Conservation (phyloP, 2,329 filamentous ascomycete genomes). For the Aspergillus sojae region DNA sequence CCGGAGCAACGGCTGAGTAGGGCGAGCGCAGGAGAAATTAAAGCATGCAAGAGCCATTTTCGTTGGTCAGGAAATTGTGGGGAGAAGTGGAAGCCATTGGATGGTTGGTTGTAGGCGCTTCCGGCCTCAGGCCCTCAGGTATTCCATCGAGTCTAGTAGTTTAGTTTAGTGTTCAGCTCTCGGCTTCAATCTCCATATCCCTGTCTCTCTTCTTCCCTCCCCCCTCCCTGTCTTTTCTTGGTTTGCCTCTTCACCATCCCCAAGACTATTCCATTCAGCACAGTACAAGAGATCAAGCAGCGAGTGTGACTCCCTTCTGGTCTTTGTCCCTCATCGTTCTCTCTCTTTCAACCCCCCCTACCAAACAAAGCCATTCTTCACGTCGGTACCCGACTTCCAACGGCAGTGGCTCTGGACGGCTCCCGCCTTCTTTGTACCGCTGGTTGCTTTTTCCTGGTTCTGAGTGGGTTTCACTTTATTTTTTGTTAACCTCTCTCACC, state of each 20-base stretch:
- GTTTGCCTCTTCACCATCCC: neutral
- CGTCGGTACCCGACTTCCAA: neutral
- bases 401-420: slow-evolving; percentile 9
- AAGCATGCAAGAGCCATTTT: neutral
- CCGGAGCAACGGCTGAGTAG: slow-evolving; percentile 18
- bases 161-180: neutral
- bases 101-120: slow-evolving; percentile 5
- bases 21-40: slow-evolving; percentile 1
- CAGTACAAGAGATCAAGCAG: neutral
- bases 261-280: neutral
- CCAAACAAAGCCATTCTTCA: slow-evolving; percentile 22
- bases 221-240: neutral
- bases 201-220: slow-evolving; percentile 1
- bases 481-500: slow-evolving; percentile 1
- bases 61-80: slow-evolving; percentile 1
- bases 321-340: slow-evolving; percentile 1
- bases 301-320: neutral
- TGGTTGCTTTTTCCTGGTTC: slow-evolving; percentile 6
- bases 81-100: slow-evolving; percentile 1
- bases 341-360: neutral
- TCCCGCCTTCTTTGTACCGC: slow-evolving; percentile 6
- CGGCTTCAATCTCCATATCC: neutral
- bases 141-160: neutral
- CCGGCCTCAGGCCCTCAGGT: neutral
- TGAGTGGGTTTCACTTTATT: neutral